Conservation (phyloP, 2,329 filamentous ascomycete genomes). For the Sarocladiaceae sp. region DNA sequence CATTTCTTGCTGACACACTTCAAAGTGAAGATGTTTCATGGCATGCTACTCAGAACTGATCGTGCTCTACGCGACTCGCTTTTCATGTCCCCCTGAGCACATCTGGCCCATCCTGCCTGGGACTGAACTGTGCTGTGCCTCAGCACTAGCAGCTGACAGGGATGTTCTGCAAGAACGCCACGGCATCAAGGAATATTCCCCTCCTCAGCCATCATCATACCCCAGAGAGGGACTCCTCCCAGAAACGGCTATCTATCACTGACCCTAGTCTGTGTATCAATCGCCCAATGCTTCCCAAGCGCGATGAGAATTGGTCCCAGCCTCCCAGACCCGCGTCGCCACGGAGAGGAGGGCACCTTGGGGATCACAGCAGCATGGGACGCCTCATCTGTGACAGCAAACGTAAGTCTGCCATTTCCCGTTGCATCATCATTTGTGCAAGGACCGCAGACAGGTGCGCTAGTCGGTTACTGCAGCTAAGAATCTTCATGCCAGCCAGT, state of each 20-base stretch:
- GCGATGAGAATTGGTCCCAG: too few species aligned
- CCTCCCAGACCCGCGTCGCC: too few species aligned
- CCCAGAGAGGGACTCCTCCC: background rate
- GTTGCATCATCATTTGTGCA: background rate
- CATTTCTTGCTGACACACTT: background rate
- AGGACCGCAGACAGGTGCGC: background rate
- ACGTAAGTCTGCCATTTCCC: background rate
- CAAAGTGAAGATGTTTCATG: background rate
- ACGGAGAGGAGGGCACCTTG: background rate
- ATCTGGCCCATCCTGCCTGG: background rate
- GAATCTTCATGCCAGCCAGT: conserved; percentile 4
- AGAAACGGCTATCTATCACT: background rate
- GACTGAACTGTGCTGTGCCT: background rate
- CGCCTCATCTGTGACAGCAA: background rate
- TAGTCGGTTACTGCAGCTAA: conserved; percentile 7
- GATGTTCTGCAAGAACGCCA: background rate
- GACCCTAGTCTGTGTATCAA: too few species aligned
- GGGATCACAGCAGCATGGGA: background rate
- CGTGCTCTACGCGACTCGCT: background rate
- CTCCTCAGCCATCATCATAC: too few species aligned
- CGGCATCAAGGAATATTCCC: background rate
- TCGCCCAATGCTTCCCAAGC: too few species aligned
- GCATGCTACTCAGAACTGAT: too few species aligned
- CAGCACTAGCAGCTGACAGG: conserved; percentile 3
- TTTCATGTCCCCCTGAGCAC: background rate